These are phyloP conservation scores for Alternaria brassicicola DNA, from an alignment of 2,329 filamentous ascomycete genomes.

Conservation along the genomic window DNA sequence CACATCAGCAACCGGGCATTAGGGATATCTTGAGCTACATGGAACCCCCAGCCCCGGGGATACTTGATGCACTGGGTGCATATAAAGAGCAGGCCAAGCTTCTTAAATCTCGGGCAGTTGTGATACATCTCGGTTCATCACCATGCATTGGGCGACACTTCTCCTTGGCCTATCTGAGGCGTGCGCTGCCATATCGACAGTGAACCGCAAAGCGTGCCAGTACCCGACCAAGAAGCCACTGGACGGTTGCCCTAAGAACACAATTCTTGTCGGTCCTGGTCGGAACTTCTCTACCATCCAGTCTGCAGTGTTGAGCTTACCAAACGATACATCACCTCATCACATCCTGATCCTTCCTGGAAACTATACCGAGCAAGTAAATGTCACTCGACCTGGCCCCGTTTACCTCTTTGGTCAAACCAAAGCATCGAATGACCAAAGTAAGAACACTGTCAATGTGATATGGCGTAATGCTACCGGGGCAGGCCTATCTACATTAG, in stretches of 20 bases:
- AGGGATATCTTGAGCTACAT: neutral
- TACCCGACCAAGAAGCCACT: slow-evolving; percentile 45
- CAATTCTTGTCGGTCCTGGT: slow-evolving; percentile 38
- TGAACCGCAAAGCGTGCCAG: slow-evolving; percentile 45
- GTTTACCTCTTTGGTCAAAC: slow-evolving; percentile 67
- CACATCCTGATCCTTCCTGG: slow-evolving; percentile 67
- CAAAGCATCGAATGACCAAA: slow-evolving; percentile 55
- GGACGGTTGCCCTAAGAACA: slow-evolving; percentile 48
- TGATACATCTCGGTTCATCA: neutral
- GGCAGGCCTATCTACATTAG: slow-evolving; percentile 53
- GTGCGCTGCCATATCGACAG: slow-evolving; percentile 21
- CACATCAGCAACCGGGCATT: neutral
- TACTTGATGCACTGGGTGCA: neutral
- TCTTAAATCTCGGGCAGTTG: neutral
- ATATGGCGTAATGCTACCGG: slow-evolving; percentile 64
- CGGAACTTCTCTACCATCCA: slow-evolving; percentile 51
- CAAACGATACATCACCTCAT: slow-evolving; percentile 53
- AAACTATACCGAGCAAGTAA: slow-evolving; percentile 68
- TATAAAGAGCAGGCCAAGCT: slow-evolving; percentile 2
- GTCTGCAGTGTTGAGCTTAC: slow-evolving; percentile 56
- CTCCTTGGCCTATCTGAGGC: slow-evolving; percentile 19
- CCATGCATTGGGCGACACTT: slow-evolving; percentile 20
- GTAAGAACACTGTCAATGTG: slow-evolving; percentile 61
- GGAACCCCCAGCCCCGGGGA: neutral
- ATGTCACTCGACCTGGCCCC: slow-evolving; percentile 66